Percentiles rank a stretch among this genome's conserved stretches.
These are phyloP conservation scores for Parathielavia hyrcaniae DNA, from an alignment of 495 filamentous ascomycete genomes.

Conservation along the genomic window DNA sequence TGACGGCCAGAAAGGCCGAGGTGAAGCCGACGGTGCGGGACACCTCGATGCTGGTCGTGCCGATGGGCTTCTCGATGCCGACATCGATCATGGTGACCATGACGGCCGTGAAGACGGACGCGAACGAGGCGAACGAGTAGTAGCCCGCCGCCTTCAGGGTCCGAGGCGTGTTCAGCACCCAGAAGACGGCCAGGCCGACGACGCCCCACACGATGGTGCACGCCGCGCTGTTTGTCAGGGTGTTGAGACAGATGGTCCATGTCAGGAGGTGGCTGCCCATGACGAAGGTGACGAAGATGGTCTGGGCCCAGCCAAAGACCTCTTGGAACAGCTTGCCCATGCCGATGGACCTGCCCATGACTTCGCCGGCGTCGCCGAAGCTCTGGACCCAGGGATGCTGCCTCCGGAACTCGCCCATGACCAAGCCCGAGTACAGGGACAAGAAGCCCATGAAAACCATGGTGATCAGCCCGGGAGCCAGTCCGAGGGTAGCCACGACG, in stretches of 20 bases:
- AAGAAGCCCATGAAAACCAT: constrained; percentile 17
- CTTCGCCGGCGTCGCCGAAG: constrained; percentile 22
- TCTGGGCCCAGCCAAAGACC: constrained; percentile 22
- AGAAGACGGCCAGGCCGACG: constrained; percentile 20
- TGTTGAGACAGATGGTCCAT: constrained; percentile 24
- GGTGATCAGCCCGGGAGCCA: constrained; percentile 15
- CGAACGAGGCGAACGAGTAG: constrained; percentile 24
- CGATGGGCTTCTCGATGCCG: constrained; percentile 22
- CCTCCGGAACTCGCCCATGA: constrained; percentile 24
- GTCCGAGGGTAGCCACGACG: constrained; percentile 19
- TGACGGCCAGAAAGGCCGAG: constrained; percentile 18
- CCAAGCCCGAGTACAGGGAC: constrained; percentile 18
- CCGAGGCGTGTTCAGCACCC: constrained; percentile 17
- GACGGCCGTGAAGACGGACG: constrained; percentile 22
- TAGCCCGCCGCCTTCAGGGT: constrained; percentile 18
- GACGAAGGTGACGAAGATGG: constrained; percentile 21
- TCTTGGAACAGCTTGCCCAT: constrained; percentile 19
- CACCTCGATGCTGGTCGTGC: constrained; percentile 14
- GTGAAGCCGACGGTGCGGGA: constrained; percentile 15
- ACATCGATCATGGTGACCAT: constrained; percentile 25
- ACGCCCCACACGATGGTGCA: constrained; percentile 25
- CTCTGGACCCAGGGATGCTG: constrained; percentile 16
- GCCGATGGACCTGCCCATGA: constrained; percentile 21
- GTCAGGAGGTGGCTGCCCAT: constrained; percentile 24
- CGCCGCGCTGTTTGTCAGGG: constrained; percentile 14